Evolutionary conservation across 2,329 filamentous ascomycete genomes (phyloP).

Genomic region (Pestalotiopsis sp.): DNA sequence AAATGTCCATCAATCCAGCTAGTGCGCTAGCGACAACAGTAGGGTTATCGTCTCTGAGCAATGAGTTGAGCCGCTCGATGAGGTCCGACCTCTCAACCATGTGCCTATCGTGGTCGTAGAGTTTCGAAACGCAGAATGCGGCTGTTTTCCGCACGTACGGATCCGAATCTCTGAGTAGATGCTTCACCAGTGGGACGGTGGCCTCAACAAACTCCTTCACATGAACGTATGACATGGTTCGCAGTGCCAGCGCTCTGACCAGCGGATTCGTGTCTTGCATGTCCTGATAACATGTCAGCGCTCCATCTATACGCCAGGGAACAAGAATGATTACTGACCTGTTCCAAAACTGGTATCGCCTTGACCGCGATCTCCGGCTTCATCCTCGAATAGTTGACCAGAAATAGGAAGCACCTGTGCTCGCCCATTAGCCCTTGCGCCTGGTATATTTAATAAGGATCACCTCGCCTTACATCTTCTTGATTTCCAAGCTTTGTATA

Average conservation of each 20-base stretch:
- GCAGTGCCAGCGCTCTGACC: slow-evolving; percentile 86
- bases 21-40: slow-evolving; percentile 95
- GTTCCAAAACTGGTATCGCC: slow-evolving; percentile 83
- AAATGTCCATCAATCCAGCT: slow-evolving; percentile 93
- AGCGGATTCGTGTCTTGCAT: slow-evolving; percentile 93
- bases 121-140: slow-evolving; percentile 92
- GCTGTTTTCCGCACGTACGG: slow-evolving; percentile 98
- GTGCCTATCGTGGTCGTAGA: slow-evolving; percentile 93
- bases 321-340: slow-evolving; percentile 50
- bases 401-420: slow-evolving; percentile 89
- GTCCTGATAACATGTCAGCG: slow-evolving; percentile 59
- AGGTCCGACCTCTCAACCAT: slow-evolving; percentile 90
- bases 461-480: slow-evolving; percentile 81
- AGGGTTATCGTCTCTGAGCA: slow-evolving; percentile 94
- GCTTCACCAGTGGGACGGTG: slow-evolving; percentile 82
- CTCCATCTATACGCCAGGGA: neutral
- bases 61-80: slow-evolving; percentile 86
- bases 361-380: slow-evolving; percentile 94
- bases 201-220: slow-evolving; percentile 94
- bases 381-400: slow-evolving; percentile 95
- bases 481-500: slow-evolving; percentile 93
- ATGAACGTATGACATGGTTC: slow-evolving; percentile 97
- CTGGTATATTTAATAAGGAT: slow-evolving; percentile 17
- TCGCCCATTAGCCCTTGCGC: slow-evolving; percentile 30
- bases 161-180: slow-evolving; percentile 81